These are phyloP conservation scores for Amaranthus hypochondriacus DNA, from an alignment of 148 eudicot genomes.

Conservation along the genomic window DNA sequence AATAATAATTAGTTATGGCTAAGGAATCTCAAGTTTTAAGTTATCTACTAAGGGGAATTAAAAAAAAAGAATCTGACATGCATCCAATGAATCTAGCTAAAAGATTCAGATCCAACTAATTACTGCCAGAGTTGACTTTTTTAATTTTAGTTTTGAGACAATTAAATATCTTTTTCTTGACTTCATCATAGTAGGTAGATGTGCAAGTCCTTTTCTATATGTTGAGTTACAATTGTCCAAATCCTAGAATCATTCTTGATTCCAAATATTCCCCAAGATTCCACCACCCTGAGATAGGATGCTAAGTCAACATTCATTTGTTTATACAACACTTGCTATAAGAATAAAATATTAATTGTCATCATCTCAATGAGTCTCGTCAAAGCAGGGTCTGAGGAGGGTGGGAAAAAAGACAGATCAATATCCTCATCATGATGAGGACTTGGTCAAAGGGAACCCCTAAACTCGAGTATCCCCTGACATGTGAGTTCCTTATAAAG, in stretches of 20 bases:
- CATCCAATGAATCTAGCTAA: not conserved
- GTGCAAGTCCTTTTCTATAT: not conserved
- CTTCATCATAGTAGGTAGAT: not conserved
- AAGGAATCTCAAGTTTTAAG: not conserved
- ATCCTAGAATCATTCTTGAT: not conserved
- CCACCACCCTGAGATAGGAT: not conserved
- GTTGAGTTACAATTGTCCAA: not conserved
- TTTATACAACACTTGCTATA: too few species aligned
- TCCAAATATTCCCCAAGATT: not conserved
- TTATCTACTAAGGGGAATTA: too few species aligned
- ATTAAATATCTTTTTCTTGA: not conserved
- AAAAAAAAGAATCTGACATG: not conserved
- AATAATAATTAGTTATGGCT: not conserved
- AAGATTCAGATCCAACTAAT: not conserved
- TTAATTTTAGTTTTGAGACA: not conserved
- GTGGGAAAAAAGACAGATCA: too few species aligned
- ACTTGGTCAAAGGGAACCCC: too few species aligned
- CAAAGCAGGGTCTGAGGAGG: too few species aligned
- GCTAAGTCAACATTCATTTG: too few species aligned
- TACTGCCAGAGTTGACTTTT: not conserved
- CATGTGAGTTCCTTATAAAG: too few species aligned
- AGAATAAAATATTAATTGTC: too few species aligned
- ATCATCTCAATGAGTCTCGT: too few species aligned
- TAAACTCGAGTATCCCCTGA: too few species aligned
- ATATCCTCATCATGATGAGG: too few species aligned